Evolutionary conservation across 345 rosid species (phyloP).

Genomic region (Isatis tinctoria): DNA sequence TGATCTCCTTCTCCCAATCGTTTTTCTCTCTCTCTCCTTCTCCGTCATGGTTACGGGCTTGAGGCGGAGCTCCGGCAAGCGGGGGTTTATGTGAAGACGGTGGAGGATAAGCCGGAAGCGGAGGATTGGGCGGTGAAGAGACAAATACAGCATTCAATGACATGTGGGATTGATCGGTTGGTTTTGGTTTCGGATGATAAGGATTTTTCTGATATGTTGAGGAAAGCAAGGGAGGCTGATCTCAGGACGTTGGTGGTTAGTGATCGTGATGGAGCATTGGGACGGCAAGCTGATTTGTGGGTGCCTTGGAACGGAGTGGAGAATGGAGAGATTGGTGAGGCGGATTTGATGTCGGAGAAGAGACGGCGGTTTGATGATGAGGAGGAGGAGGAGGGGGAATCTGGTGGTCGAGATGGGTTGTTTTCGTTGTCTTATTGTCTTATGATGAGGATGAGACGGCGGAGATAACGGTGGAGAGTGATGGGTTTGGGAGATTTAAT

Average conservation of each 20-base stretch:
- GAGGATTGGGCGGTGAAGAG: constrained; percentile 97
- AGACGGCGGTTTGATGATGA: constrained; percentile 35
- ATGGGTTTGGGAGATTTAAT: constrained; percentile 46
- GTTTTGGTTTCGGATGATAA: constrained; percentile 83
- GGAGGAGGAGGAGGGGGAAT: constrained; percentile 20
- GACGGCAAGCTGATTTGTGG: constrained; percentile 83
- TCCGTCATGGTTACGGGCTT: constrained; percentile 85
- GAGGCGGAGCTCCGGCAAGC: constrained; percentile 73
- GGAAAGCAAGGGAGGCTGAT: constrained; percentile 70
- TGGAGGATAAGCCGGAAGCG: constrained; percentile 91
- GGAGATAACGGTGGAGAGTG: constrained; percentile 45
- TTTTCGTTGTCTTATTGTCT: constrained; percentile 49
- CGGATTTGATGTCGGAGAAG: constrained; percentile 62
- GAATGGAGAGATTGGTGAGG: constrained; percentile 63
- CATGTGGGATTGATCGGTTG: constrained; percentile 80
- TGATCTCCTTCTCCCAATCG: too few species aligned
- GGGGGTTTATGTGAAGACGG: constrained; percentile 76
- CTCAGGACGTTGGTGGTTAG: constrained; percentile 85
- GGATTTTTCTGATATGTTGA: constrained; percentile 69
- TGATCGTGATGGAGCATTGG: constrained; percentile 61
- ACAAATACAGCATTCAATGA: constrained; percentile 92
- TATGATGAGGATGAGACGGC: constrained; percentile 41
- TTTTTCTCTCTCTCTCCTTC: too few species aligned
- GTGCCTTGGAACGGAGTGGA: constrained; percentile 83
- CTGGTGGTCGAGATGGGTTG: constrained; percentile 31